Evolutionary conservation across 202 grass and related monocot species (phyloP).

Genomic region (Tripidium arundinaceum): DNA sequence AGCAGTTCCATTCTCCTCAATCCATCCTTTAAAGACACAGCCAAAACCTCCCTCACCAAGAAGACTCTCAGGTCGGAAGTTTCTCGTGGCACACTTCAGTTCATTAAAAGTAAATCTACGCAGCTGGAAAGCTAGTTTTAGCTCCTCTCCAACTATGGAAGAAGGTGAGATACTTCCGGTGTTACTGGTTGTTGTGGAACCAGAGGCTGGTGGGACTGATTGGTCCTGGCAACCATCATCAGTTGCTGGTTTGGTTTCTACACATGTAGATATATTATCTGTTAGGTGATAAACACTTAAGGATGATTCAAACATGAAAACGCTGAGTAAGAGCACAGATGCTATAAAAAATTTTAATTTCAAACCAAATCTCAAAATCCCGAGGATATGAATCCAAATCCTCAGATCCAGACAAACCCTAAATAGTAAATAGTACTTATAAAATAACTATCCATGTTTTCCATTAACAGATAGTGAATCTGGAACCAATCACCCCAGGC

Average conservation of each 20-base stretch:
- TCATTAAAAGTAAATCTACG: constrained; percentile 78
- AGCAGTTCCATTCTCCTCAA: constrained; percentile 79
- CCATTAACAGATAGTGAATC: not conserved
- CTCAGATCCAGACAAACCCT: not conserved
- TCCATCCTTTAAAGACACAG: constrained; percentile 91
- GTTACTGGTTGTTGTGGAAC: constrained; percentile 74
- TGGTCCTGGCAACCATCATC: constrained; percentile 51
- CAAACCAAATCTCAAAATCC: not conserved
- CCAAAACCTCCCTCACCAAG: constrained; percentile 85
- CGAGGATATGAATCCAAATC: not conserved
- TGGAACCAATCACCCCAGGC: not conserved
- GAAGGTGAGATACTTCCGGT: constrained; percentile 73
- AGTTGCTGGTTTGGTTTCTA: constrained; percentile 69
- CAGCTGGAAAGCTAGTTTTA: constrained; percentile 73
- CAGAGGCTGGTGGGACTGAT: constrained; percentile 57
- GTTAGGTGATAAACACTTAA: constrained; percentile 16
- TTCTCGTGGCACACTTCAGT: constrained; percentile 72
- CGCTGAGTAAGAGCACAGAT: not conserved
- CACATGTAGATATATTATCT: constrained; percentile 14
- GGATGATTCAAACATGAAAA: constrained; percentile 19
- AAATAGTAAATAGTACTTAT: not conserved
- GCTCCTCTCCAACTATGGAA: constrained; percentile 70
- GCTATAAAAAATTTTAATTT: not conserved
- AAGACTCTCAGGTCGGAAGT: constrained; percentile 77
- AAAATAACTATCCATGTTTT: not conserved